phyloP scores from a whole-genome alignment of 1,139 yeast species.

The Blastobotrys serpentis region DNA sequence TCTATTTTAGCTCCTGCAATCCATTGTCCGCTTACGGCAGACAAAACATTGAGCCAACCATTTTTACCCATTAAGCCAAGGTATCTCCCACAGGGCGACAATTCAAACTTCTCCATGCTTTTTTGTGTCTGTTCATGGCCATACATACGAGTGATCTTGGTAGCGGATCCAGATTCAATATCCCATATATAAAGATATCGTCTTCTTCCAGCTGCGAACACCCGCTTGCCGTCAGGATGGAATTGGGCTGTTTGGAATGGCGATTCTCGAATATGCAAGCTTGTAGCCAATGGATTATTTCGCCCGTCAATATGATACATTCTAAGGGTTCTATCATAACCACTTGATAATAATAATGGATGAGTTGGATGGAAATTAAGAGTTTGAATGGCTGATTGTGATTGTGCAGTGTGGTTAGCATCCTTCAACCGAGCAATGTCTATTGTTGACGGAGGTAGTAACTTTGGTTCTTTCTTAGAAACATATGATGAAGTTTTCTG shows the following conservation, averaged over 20 bases:
- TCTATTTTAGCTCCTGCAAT: conserved; percentile 82
- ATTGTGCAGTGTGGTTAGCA: conserved; percentile 68
- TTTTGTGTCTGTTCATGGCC: conserved; percentile 85
- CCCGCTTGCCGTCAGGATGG: conserved; percentile 52
- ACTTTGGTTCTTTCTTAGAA: conserved; percentile 48
- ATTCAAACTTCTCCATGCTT: conserved; percentile 81
- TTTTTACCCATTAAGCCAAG: conserved; percentile 78
- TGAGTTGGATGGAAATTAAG: conserved; percentile 81
- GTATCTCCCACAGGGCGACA: conserved; percentile 67
- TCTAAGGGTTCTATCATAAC: conserved; percentile 85
- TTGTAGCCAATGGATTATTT: conserved; percentile 73
- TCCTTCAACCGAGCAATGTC: conserved; percentile 81
- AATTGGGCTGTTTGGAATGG: conserved; percentile 80
- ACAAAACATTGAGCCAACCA: conserved; percentile 86
- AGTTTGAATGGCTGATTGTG: conserved; percentile 80
- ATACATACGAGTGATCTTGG: conserved; percentile 82
- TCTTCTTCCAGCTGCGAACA: conserved; percentile 90
- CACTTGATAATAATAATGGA: conserved; percentile 84
- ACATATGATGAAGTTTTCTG: conserved; percentile 58
- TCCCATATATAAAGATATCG: conserved; percentile 92
- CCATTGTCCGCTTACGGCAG: conserved; percentile 82
- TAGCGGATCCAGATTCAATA: conserved; percentile 68
- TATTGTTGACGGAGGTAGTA: conserved; percentile 68
- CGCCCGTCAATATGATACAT: conserved; percentile 93
- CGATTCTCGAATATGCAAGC: conserved; percentile 71